phyloP scores from a whole-genome alignment of 2,329 filamentous ascomycete genomes.

The Fusarium zealandicum region DNA sequence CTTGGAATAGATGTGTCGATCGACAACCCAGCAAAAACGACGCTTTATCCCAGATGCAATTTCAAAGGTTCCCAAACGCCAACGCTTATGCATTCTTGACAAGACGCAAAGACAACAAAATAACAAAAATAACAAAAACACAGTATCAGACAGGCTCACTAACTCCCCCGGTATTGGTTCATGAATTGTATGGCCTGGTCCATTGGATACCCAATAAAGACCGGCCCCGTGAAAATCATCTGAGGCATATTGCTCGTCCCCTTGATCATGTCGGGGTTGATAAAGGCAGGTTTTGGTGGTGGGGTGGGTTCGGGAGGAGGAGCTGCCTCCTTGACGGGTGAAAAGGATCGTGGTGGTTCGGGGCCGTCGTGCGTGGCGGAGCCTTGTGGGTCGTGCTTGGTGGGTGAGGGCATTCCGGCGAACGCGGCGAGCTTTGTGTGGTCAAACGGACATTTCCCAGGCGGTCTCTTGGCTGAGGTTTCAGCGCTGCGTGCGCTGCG shows the following conservation, averaged over 20 bases:
- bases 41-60: slow-evolving; percentile 19
- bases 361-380: slow-evolving; percentile 19
- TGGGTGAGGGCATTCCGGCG: slow-evolving; percentile 37
- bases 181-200: slow-evolving; percentile 82
- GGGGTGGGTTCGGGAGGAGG: slow-evolving; percentile 27
- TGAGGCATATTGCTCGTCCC: slow-evolving; percentile 57
- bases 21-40: slow-evolving; percentile 15
- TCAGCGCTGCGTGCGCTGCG: slow-evolving; percentile 39
- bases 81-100: slow-evolving; percentile 40
- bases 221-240: slow-evolving; percentile 90
- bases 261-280: slow-evolving; percentile 54
- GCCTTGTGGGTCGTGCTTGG: slow-evolving; percentile 16
- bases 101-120: slow-evolving; percentile 12
- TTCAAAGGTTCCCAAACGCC: slow-evolving; percentile 40
- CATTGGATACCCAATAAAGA: slow-evolving; percentile 90
- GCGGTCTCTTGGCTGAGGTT: slow-evolving; percentile 40
- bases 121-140: slow-evolving; percentile 14
- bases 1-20: neutral
- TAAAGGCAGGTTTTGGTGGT: slow-evolving; percentile 57
- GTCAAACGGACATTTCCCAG: slow-evolving; percentile 67
- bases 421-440: slow-evolving; percentile 55
- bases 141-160: slow-evolving; percentile 29
- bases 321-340: slow-evolving; percentile 33
- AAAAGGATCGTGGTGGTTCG: slow-evolving; percentile 21
- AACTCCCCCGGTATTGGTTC: slow-evolving; percentile 59